Percentiles rank a stretch among this genome's conserved stretches.
Conservation (phyloP, 2,329 filamentous ascomycete genomes). For the Raffaelea ambrosiae region DNA sequence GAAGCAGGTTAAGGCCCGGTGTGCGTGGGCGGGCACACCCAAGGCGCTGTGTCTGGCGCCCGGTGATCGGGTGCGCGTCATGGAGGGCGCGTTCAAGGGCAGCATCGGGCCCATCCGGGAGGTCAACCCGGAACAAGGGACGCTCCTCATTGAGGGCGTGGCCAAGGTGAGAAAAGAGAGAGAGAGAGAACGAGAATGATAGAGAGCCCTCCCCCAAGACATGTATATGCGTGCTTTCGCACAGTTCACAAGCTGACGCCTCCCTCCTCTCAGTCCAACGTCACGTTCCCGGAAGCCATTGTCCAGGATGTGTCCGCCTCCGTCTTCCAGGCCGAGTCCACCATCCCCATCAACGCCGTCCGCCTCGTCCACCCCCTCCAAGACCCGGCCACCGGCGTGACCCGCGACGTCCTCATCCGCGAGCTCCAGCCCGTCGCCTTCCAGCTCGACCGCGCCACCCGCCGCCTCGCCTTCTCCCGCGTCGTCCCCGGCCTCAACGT, state of each 20-base stretch:
- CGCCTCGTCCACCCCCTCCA: constrained; percentile 73
- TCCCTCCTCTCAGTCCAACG: no score
- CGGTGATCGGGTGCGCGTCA: constrained; percentile 74
- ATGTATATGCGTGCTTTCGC: no score
- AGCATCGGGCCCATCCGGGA: constrained; percentile 66
- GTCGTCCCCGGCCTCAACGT: constrained; percentile 64
- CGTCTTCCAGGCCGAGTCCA: constrained; percentile 39
- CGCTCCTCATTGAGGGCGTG: constrained; percentile 51
- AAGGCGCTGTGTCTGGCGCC: constrained; percentile 52
- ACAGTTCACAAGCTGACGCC: no score
- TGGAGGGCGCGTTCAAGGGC: constrained; percentile 71
- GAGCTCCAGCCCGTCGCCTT: constrained; percentile 50
- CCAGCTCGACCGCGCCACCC: constrained; percentile 38
- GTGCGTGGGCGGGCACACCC: constrained; percentile 46
- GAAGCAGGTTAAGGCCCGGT: constrained; percentile 30
- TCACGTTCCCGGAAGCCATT: constrained; percentile 27
- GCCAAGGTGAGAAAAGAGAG: constrained; percentile 53
- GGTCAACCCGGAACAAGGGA: constrained; percentile 46
- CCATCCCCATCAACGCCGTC: constrained; percentile 61
- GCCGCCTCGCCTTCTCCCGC: constrained; percentile 41
- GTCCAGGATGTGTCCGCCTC: constrained; percentile 22
- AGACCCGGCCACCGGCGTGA: constrained; percentile 54
- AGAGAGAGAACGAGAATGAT: no score
- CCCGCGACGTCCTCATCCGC: constrained; percentile 70
- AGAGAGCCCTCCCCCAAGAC: no score